phyloP scores from a whole-genome alignment of 2,329 filamentous ascomycete genomes.

The Teratosphaeria zuluensis region DNA sequence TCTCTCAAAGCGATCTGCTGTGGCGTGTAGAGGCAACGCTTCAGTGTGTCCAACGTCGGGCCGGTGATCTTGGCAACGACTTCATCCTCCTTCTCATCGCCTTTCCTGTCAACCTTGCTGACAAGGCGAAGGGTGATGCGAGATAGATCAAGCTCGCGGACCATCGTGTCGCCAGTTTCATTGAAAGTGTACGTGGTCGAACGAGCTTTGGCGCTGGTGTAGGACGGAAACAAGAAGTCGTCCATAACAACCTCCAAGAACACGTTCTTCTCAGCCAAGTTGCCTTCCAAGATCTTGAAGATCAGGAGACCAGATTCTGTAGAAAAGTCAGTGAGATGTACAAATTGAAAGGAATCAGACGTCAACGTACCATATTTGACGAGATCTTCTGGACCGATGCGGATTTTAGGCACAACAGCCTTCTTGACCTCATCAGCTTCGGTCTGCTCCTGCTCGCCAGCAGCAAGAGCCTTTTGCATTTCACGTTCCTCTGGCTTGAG shows the following conservation, averaged over 20 bases:
- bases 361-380: slow-evolving; percentile 56
- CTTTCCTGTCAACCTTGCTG: slow-evolving; percentile 66
- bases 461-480: slow-evolving; percentile 37
- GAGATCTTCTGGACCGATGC: slow-evolving; percentile 69
- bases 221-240: slow-evolving; percentile 87
- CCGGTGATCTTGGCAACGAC: slow-evolving; percentile 75
- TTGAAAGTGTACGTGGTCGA: slow-evolving; percentile 64
- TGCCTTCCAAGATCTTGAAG: slow-evolving; percentile 86
- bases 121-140: slow-evolving; percentile 80
- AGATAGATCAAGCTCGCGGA: slow-evolving; percentile 95
- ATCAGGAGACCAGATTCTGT: slow-evolving; percentile 82
- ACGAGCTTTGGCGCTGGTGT: slow-evolving; percentile 67
- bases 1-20: slow-evolving; percentile 72
- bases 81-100: slow-evolving; percentile 61
- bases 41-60: slow-evolving; percentile 76
- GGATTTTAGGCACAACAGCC: slow-evolving; percentile 62
- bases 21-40: slow-evolving; percentile 75
- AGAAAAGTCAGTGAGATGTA: slow-evolving; percentile 24
- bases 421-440: slow-evolving; percentile 35
- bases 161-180: slow-evolving; percentile 88
- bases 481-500: slow-evolving; percentile 28
- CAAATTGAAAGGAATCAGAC: neutral
- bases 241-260: slow-evolving; percentile 87
- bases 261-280: slow-evolving; percentile 65
- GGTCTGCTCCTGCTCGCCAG: slow-evolving; percentile 37